phyloP scores from a whole-genome alignment of 1,284 basidiomycete genomes.

The Hortiboletus rubellus region DNA sequence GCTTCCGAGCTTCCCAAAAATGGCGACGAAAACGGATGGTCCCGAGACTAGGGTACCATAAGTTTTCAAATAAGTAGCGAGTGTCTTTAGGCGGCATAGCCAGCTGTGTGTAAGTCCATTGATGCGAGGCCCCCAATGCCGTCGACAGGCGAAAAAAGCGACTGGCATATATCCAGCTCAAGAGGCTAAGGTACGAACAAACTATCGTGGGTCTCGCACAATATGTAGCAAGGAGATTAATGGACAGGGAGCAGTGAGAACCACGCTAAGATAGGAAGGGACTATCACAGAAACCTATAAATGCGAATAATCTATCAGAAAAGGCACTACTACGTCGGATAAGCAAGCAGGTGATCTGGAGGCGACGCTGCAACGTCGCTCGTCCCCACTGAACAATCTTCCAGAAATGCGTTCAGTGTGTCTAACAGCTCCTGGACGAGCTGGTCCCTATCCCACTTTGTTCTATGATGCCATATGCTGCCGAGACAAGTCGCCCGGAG shows the following conservation, averaged over 20 bases:
- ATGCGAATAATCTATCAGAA: conserved; percentile 32
- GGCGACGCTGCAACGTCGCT: conserved; percentile 6
- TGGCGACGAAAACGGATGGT: too few species aligned
- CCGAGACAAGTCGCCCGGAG: conserved; percentile 83
- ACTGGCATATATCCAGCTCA: too few species aligned
- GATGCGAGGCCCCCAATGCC: too few species aligned
- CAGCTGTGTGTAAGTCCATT: too few species aligned
- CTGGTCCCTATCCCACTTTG: conserved; percentile 79
- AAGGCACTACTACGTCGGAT: not conserved
- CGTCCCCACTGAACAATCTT: conserved; percentile 46
- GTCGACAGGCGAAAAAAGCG: too few species aligned
- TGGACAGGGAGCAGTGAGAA: not conserved
- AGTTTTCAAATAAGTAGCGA: too few species aligned
- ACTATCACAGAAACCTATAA: conserved; percentile 18
- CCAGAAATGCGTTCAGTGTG: conserved; percentile 57
- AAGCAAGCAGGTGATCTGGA: not conserved
- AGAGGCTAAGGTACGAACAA: too few species aligned
- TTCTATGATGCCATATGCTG: conserved; percentile 77
- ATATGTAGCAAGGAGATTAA: not conserved
- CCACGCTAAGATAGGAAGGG: conserved; percentile 21
- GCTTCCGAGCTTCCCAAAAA: too few species aligned
- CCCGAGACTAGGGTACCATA: too few species aligned
- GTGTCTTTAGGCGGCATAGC: too few species aligned
- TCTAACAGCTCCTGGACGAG: conserved; percentile 61
- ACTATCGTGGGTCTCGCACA: too few species aligned